These are phyloP conservation scores for Xylariaceae sp. DNA, from an alignment of 2,329 filamentous ascomycete genomes.

Conservation along the genomic window DNA sequence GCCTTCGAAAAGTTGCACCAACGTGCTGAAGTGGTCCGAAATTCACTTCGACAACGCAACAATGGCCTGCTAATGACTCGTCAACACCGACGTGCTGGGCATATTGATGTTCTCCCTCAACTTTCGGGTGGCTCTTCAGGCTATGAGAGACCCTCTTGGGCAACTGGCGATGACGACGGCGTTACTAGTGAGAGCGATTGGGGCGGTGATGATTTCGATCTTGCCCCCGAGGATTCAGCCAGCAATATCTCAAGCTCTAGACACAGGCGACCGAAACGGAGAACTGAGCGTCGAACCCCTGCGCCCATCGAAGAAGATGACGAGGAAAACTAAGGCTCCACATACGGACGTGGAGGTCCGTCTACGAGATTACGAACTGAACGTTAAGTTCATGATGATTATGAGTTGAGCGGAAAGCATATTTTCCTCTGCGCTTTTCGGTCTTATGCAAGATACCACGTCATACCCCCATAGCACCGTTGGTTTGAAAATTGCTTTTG, in stretches of 20 bases:
- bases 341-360: neutral
- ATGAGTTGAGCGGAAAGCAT: too few relatives aligned
- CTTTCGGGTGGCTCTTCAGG: conserved; percentile 46
- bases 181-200: conserved; percentile 54
- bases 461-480: too few relatives aligned
- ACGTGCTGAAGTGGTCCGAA: conserved; percentile 76
- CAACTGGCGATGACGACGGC: conserved; percentile 42
- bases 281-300: conserved; percentile 66
- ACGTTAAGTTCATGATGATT: too few relatives aligned
- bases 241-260: conserved; percentile 74
- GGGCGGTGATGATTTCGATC: conserved; percentile 50
- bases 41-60: conserved; percentile 73
- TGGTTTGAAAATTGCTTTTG: too few relatives aligned
- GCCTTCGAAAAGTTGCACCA: conserved; percentile 89
- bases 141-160: conserved; percentile 47
- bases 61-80: conserved; percentile 68
- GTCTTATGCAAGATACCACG: too few relatives aligned
- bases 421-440: too few relatives aligned
- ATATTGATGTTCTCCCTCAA: conserved; percentile 51
- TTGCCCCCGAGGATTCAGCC: conserved; percentile 75
- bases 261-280: conserved; percentile 62
- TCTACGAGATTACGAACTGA: too few relatives aligned
- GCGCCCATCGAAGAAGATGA: conserved; percentile 68
- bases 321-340: conserved; percentile 37
- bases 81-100: conserved; percentile 50